Conservation (phyloP, 371 early-diverging fungal genomes). For the Mortierella sp. region DNA sequence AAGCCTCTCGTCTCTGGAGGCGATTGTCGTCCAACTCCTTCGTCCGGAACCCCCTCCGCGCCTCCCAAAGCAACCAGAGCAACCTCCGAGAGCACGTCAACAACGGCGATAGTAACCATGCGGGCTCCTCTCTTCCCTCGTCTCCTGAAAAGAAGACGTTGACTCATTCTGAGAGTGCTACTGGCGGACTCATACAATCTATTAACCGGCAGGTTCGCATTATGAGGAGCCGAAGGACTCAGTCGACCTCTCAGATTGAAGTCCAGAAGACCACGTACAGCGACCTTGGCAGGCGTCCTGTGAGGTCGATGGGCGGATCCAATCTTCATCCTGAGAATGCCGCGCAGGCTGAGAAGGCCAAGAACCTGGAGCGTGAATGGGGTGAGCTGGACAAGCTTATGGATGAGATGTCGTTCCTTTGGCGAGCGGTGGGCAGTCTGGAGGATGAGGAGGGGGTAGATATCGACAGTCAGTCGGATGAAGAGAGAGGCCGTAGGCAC, state of each 20-base stretch:
- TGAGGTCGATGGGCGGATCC: constrained; percentile 16
- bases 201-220: constrained; percentile 53
- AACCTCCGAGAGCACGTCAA: background rate
- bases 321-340: constrained; percentile 15
- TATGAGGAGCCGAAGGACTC: constrained; percentile 46
- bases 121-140: constrained; percentile 9
- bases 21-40: constrained; percentile 50
- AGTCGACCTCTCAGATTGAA: constrained; percentile 52
- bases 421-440: constrained; percentile 26
- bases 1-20: constrained; percentile 52
- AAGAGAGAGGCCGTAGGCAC: constrained; percentile 11
- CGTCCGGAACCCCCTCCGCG: constrained; percentile 15
- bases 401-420: constrained; percentile 54
- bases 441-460: constrained; percentile 15
- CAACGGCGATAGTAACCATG: background rate
- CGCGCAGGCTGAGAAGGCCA: background rate
- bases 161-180: constrained; percentile 15
- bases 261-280: constrained; percentile 1
- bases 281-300: constrained; percentile 14
- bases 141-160: constrained; percentile 21
- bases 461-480: constrained; percentile 7
- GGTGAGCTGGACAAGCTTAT: constrained; percentile 47
- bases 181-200: constrained; percentile 42
- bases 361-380: constrained; percentile 43
- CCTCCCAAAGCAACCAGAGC: background rate